Percentiles rank a stretch among this genome's conserved stretches.
These are phyloP conservation scores for Xylariaceae sp. DNA, from an alignment of 2,329 filamentous ascomycete species.

Conservation along the genomic window DNA sequence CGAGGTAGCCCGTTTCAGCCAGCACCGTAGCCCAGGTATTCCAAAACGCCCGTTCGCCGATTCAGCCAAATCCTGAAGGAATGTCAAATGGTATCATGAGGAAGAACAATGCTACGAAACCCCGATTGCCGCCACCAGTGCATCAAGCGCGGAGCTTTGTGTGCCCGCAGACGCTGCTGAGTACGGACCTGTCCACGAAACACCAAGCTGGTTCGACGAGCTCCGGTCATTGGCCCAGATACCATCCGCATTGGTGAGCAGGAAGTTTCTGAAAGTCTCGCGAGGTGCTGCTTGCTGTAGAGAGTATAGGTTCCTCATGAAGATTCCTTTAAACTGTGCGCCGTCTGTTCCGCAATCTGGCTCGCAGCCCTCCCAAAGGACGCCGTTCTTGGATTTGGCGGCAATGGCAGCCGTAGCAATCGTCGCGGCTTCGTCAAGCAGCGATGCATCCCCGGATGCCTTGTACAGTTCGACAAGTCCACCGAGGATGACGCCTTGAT, in stretches of 20 bases:
- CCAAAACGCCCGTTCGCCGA: constrained; percentile 1
- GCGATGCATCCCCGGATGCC: constrained; percentile 35
- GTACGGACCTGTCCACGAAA: constrained; percentile 24
- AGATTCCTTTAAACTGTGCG: constrained; percentile 67
- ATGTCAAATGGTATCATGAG: constrained; percentile 2
- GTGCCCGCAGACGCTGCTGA: constrained; percentile 19
- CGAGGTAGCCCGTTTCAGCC: neutral
- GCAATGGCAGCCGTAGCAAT: constrained; percentile 51
- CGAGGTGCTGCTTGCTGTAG: constrained; percentile 46
- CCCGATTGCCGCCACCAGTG: constrained; percentile 20
- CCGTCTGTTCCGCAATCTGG: constrained; percentile 46
- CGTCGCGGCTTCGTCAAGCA: constrained; percentile 36
- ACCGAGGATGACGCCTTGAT: constrained; percentile 52
- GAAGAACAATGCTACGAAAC: constrained; percentile 13
- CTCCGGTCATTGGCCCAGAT: constrained; percentile 32
- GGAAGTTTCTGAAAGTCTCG: constrained; percentile 35
- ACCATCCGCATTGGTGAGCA: constrained; percentile 30
- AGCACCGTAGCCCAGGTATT: neutral
- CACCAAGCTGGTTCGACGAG: constrained; percentile 22
- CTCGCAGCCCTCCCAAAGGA: constrained; percentile 53
- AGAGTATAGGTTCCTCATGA: constrained; percentile 58
- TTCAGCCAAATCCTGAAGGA: neutral
- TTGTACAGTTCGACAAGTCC: constrained; percentile 47
- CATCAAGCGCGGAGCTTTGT: constrained; percentile 24
- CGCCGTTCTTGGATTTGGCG: constrained; percentile 37